phyloP scores from a whole-genome alignment of 1,284 basidiomycete genomes.

The Ceratobasidium theobromae region DNA sequence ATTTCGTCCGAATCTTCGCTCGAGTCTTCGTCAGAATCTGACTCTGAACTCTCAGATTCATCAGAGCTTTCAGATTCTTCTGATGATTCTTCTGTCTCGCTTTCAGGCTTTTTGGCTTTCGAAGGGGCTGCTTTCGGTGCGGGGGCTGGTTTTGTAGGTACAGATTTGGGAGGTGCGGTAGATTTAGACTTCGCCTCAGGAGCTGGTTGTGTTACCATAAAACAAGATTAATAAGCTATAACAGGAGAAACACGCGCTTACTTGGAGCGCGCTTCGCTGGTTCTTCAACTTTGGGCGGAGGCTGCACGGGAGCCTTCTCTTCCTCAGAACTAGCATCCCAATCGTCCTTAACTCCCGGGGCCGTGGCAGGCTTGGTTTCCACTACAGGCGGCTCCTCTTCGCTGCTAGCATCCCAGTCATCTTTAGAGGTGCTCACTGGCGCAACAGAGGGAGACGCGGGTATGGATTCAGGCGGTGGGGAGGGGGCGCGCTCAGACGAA shows the following conservation, averaged over 20 bases:
- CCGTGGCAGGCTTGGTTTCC: background rate
- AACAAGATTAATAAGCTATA: background rate
- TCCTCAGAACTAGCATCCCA: constrained; percentile 54
- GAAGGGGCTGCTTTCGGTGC: constrained; percentile 32
- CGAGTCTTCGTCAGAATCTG: constrained; percentile 53
- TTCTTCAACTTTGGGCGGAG: background rate
- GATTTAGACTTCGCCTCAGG: constrained; percentile 41
- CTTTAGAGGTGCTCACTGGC: constrained; percentile 56
- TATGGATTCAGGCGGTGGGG: constrained; percentile 44
- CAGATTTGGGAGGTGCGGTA: constrained; percentile 25
- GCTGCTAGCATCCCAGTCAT: constrained; percentile 88
- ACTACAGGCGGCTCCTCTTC: constrained; percentile 52
- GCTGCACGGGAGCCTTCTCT: constrained; percentile 38
- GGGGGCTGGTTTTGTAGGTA: constrained; percentile 30
- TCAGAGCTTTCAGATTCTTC: constrained; percentile 48
- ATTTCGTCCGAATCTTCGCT: constrained; percentile 56
- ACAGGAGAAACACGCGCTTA: background rate
- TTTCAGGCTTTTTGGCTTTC: constrained; percentile 43
- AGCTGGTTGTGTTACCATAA: constrained; percentile 41
- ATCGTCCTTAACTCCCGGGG: constrained; percentile 46
- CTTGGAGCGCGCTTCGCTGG: background rate
- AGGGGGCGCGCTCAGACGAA: constrained; percentile 38
- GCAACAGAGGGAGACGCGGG: constrained; percentile 50
- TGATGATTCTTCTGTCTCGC: constrained; percentile 44
- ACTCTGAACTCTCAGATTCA: constrained; percentile 51